Percentiles rank a stretch among this genome's conserved stretches.
Evolutionary conservation across 1,284 basidiomycete species (phyloP).

Genomic region (Naganishia sp.): DNA sequence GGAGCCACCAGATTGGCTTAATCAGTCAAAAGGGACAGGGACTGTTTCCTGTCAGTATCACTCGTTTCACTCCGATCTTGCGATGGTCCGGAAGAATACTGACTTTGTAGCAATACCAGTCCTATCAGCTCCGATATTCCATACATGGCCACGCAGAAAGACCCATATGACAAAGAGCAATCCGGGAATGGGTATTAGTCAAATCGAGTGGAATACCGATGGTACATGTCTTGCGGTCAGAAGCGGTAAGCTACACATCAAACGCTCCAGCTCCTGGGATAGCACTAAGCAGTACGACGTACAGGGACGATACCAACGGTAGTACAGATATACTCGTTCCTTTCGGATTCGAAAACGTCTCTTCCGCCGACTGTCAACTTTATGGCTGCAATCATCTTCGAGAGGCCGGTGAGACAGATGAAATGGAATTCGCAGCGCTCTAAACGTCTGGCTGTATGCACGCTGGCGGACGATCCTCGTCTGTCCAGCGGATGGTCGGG

Average conservation of each 20-base stretch:
- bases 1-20: slow-evolving; percentile 76
- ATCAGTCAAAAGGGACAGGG: slow-evolving; percentile 72
- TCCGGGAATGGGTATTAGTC: slow-evolving; percentile 65
- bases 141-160: slow-evolving; percentile 36
- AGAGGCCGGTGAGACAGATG: slow-evolving; percentile 34
- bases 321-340: slow-evolving; percentile 46
- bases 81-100: slow-evolving; percentile 28
- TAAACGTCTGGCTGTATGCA: slow-evolving; percentile 29
- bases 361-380: slow-evolving; percentile 35
- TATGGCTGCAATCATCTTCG: slow-evolving; percentile 39
- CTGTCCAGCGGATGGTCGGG: slow-evolving; percentile 4
- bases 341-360: slow-evolving; percentile 30
- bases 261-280: not conserved
- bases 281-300: slow-evolving; percentile 27
- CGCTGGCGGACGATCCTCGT: slow-evolving; percentile 11
- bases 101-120: not conserved
- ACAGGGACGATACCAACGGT: slow-evolving; percentile 34
- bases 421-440: slow-evolving; percentile 38
- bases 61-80: slow-evolving; percentile 31
- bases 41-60: slow-evolving; percentile 27
- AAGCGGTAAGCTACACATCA: slow-evolving; percentile 58
- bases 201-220: slow-evolving; percentile 74
- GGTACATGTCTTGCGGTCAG: slow-evolving; percentile 71
- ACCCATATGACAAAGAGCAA: slow-evolving; percentile 26
- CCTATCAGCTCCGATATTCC: slow-evolving; percentile 26